phyloP scores from a whole-genome alignment of 208 protist genomes.

The Trypanosomatidae sp. region DNA sequence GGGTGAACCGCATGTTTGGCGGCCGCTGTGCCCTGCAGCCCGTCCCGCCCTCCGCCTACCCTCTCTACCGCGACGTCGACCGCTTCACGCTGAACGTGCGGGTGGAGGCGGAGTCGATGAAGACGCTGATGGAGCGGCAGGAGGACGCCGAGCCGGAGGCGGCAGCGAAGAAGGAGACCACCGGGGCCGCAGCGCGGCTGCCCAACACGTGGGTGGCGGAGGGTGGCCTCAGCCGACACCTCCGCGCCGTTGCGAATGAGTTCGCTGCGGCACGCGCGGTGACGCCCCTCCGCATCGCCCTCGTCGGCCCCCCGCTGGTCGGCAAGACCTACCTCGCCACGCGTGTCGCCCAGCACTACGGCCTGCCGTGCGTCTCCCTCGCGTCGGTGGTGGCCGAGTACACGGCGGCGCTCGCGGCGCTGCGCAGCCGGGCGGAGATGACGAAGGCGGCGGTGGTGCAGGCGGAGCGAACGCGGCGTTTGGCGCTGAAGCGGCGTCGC shows the following conservation, averaged over 20 bases:
- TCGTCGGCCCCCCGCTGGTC: constrained; percentile 88
- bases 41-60: constrained; percentile 54
- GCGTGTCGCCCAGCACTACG: constrained; percentile 73
- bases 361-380: constrained; percentile 50
- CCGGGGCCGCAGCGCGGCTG: constrained; percentile 4
- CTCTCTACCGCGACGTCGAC: constrained; percentile 82
- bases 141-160: constrained; percentile 36
- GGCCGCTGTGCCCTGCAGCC: constrained; percentile 35
- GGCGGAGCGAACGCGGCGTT: constrained; percentile 43
- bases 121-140: constrained; percentile 61
- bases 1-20: constrained; percentile 85
- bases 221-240: constrained; percentile 76
- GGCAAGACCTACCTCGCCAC: constrained; percentile 81
- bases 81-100: constrained; percentile 88
- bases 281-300: constrained; percentile 74
- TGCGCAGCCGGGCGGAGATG: constrained; percentile 28
- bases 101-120: constrained; percentile 70
- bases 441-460: constrained; percentile 30
- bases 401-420: constrained; percentile 36
- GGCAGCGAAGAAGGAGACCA: constrained; percentile 2
- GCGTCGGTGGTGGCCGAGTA: constrained; percentile 52
- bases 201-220: constrained; percentile 70
- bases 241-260: constrained; percentile 68
- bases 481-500: constrained; percentile 60
- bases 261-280: constrained; percentile 70